A percentile compares a stretch with the other conserved stretches of the same genome.
Evolutionary conservation across 768 basidiomycete species (phyloP).

Genomic region (Trametes villosa): DNA sequence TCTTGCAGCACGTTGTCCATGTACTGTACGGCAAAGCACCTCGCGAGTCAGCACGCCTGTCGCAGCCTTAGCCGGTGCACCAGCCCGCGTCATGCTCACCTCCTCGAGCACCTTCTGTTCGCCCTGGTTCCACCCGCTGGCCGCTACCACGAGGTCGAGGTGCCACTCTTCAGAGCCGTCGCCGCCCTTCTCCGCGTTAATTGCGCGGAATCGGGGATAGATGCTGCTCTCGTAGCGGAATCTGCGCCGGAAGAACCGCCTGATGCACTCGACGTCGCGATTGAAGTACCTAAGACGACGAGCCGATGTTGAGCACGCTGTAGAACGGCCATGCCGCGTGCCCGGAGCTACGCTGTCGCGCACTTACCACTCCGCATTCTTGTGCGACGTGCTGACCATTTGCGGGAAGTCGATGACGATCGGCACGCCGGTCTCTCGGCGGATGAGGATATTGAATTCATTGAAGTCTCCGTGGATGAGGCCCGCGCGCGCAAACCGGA

Average conservation of each 20-base stretch:
- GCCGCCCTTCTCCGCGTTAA: slow-evolving; percentile 47
- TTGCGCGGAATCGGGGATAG: slow-evolving; percentile 82
- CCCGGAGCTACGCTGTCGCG: background rate
- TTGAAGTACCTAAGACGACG: slow-evolving; percentile 86
- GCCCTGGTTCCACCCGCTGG: slow-evolving; percentile 89
- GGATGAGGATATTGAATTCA: slow-evolving; percentile 98
- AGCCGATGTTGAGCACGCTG: background rate
- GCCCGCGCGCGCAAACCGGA: slow-evolving; percentile 89
- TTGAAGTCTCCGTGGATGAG: slow-evolving; percentile 99
- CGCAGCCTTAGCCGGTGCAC: slow-evolving; percentile 27
- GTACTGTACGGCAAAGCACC: slow-evolving; percentile 50
- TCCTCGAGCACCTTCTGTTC: slow-evolving; percentile 84
- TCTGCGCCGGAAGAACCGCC: slow-evolving; percentile 86
- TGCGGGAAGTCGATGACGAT: slow-evolving; percentile 98
- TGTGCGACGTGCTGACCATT: slow-evolving; percentile 97
- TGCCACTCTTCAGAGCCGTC: slow-evolving; percentile 57
- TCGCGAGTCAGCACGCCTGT: slow-evolving; percentile 25
- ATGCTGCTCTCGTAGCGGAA: slow-evolving; percentile 91
- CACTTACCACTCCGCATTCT: slow-evolving; percentile 92
- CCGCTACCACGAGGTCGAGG: slow-evolving; percentile 90
- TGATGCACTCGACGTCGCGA: slow-evolving; percentile 95
- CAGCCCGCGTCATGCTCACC: slow-evolving; percentile 48
- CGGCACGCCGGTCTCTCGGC: slow-evolving; percentile 72
- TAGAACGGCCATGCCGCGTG: slow-evolving; percentile 12
- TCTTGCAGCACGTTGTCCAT: slow-evolving; percentile 51